Conservation (phyloP, 1,284 basidiomycete species). For the Agaricales sp. region DNA sequence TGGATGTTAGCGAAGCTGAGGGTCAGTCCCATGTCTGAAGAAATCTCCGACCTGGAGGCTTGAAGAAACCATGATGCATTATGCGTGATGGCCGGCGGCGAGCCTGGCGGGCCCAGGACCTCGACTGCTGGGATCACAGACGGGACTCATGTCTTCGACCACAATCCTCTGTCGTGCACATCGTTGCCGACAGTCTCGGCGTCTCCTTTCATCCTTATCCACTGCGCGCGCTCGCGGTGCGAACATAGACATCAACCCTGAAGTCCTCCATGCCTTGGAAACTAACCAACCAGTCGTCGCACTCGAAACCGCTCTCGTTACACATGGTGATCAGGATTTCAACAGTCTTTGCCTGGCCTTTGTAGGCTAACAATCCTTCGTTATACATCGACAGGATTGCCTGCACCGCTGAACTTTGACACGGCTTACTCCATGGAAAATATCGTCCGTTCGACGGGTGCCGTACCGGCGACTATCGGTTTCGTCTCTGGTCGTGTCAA, state of each 20-base stretch:
- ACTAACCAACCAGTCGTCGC: constrained; percentile 55
- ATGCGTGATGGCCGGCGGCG: too few species aligned
- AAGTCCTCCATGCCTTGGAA: constrained; percentile 69
- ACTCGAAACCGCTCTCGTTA: constrained; percentile 85
- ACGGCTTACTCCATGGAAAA: constrained; percentile 68
- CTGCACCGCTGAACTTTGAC: constrained; percentile 40
- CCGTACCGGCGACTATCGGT: constrained; percentile 87
- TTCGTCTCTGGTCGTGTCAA: constrained; percentile 79
- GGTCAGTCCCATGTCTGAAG: too few species aligned
- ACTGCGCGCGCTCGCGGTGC: not conserved
- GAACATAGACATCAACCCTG: constrained; percentile 58
- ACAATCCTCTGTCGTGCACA: too few species aligned
- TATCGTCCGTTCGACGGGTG: constrained; percentile 70
- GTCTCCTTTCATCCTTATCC: not conserved
- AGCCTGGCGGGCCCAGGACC: too few species aligned
- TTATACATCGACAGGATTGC: not conserved
- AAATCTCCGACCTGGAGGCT: too few species aligned
- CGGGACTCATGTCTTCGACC: too few species aligned
- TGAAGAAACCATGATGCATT: too few species aligned
- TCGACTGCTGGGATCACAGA: too few species aligned
- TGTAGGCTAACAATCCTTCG: too few species aligned
- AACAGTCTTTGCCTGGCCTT: too few species aligned
- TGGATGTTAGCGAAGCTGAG: too few species aligned
- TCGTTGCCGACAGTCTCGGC: too few species aligned
- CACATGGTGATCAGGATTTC: constrained; percentile 84